Evolutionary conservation across 176 grass and related monocot species (phyloP).

Genomic region (Oryza officinalis): DNA sequence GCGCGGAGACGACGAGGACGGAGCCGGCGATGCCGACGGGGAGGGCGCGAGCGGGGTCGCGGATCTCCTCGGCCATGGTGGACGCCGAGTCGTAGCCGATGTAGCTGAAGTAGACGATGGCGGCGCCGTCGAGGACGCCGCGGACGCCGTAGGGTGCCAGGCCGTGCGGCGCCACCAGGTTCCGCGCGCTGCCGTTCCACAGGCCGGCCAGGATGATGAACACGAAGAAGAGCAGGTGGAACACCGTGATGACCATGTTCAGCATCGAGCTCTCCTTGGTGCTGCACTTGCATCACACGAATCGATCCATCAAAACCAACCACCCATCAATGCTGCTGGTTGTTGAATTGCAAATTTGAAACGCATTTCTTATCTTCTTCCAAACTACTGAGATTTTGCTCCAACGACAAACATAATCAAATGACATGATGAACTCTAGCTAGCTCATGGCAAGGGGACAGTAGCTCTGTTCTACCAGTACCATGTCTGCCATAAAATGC

Average conservation of each 20-base stretch:
- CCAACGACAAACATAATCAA: neutral
- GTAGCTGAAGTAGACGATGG: constrained; percentile 95
- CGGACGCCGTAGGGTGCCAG: constrained; percentile 68
- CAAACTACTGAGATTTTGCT: neutral
- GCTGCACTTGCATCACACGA: constrained; percentile 26
- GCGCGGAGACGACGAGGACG: constrained; percentile 62
- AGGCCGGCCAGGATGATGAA: constrained; percentile 75
- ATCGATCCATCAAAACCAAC: no score
- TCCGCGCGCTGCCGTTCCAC: constrained; percentile 63
- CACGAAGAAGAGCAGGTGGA: constrained; percentile 84
- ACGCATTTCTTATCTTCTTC: neutral
- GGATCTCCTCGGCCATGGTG: constrained; percentile 96
- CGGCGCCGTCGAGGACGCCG: constrained; percentile 82
- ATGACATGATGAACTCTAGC: no score
- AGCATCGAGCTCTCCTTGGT: constrained; percentile 92
- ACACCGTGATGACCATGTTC: constrained; percentile 83
- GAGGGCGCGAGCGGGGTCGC: constrained; percentile 71
- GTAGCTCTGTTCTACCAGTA: neutral
- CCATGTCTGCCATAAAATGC: constrained; percentile 33
- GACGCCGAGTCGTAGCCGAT: constrained; percentile 97
- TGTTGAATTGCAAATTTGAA: neutral
- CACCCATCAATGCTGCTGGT: neutral
- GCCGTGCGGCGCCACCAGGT: constrained; percentile 63
- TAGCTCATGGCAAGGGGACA: neutral
- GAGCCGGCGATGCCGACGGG: constrained; percentile 85